These are phyloP conservation scores for Diaporthe sp. DNA, from an alignment of 2,329 filamentous ascomycete genomes.

Conservation along the genomic window DNA sequence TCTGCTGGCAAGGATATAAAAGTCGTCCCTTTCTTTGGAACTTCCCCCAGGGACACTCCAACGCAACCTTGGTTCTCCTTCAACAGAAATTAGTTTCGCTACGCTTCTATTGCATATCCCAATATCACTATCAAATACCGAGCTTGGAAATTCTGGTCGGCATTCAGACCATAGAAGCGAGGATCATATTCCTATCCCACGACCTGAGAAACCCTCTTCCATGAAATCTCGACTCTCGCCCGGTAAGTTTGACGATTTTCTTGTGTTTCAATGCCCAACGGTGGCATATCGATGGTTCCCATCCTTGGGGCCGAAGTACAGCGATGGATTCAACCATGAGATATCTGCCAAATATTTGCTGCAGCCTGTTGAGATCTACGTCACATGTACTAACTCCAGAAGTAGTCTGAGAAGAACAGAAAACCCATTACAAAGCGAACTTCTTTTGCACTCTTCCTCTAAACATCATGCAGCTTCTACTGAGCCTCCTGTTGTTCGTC, in stretches of 20 bases:
- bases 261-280: too few relatives aligned
- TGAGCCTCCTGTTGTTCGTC: background rate
- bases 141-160: background rate
- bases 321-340: background rate
- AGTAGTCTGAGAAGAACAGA: too few relatives aligned
- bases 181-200: background rate
- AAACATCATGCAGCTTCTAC: background rate
- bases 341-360: background rate
- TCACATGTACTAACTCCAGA: background rate
- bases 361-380: too few relatives aligned
- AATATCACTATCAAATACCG: background rate
- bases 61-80: background rate
- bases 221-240: background rate
- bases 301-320: background rate
- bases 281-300: background rate
- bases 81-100: background rate
- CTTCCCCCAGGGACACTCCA: background rate
- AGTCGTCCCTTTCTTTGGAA: background rate
- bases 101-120: background rate
- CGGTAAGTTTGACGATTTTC: background rate
- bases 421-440: background rate
- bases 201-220: too few relatives aligned
- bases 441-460: background rate
- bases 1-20: background rate
- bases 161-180: background rate